Percentiles rank a stretch among this genome's conserved stretches.
phyloP scores from a whole-genome alignment of 495 filamentous ascomycete genomes.

The Darksidea phi region DNA sequence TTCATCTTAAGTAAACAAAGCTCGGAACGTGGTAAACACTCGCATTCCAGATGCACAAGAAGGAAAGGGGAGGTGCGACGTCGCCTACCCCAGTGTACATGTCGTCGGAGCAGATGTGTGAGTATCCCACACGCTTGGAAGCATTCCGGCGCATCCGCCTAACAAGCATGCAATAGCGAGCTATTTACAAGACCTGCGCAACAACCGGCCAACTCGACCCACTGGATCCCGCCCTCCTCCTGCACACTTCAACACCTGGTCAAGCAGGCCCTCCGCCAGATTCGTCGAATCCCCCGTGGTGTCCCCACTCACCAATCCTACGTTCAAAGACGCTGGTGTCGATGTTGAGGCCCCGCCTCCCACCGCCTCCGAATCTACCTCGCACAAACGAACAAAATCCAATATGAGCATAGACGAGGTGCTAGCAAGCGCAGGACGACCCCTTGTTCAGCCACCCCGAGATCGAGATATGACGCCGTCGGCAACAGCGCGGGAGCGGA shows the following conservation, averaged over 20 bases:
- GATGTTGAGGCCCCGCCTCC: slow-evolving; percentile 13
- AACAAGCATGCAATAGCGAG: slow-evolving; percentile 54
- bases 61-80: slow-evolving; percentile 34
- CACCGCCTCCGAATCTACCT: slow-evolving; percentile 2
- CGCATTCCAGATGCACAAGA: slow-evolving; percentile 36
- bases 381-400: slow-evolving; percentile 28
- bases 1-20: slow-evolving; percentile 22
- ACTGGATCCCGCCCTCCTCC: slow-evolving; percentile 37
- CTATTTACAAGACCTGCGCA: slow-evolving; percentile 78
- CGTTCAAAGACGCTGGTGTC: slow-evolving; percentile 25
- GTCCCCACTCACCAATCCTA: slow-evolving; percentile 27
- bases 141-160: slow-evolving; percentile 31
- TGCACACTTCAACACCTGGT: slow-evolving; percentile 74
- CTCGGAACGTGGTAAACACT: slow-evolving; percentile 12
- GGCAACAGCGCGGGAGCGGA: slow-evolving; percentile 15
- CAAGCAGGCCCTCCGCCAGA: slow-evolving; percentile 51
- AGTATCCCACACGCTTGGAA: slow-evolving; percentile 46
- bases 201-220: slow-evolving; percentile 66
- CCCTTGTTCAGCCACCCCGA: slow-evolving; percentile 31
- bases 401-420: slow-evolving; percentile 33
- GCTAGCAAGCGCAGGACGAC: slow-evolving; percentile 21
- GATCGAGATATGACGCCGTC: slow-evolving; percentile 15
- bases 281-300: slow-evolving; percentile 21
- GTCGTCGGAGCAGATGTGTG: slow-evolving; percentile 84
- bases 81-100: slow-evolving; percentile 76